Base-by-base conservation (phyloP, 371 early-diverging fungal genomes). In the Mucor piriformis region DNA sequence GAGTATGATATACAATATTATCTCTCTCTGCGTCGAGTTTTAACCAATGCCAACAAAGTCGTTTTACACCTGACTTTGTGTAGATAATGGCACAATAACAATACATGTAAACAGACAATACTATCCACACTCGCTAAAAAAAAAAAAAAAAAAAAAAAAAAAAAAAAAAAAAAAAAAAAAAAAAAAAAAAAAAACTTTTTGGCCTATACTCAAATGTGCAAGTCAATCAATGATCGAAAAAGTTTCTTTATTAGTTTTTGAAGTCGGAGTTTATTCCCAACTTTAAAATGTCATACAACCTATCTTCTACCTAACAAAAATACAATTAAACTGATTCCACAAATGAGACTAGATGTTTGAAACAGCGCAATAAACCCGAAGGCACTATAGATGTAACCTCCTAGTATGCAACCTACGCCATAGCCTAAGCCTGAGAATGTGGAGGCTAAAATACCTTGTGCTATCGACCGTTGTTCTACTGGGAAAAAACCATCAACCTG, bases 401-500 rank as follows among this genome's bases (percentile, higher is more conserved):
- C 77, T 16, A 71, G 35, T 10, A 76, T 18, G 6, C 69, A 71
- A 1, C 73, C 77, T 1, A 73, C 13, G 7, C 74, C 77, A 38
- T 64, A 70, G 0, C 77, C 74, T 21, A 73, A 43, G 7, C 77
- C 77, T 5, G 62, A 52, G 63, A 70, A 70, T 12, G 71, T 24
- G 7, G 71, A 67, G 23, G 73, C 77, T 13, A 73, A 53, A n/a
- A 73, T 64, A 3, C 77, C 77, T 61, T 76, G 73, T 15, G 77
- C 77, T 10, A 76, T 60, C 10, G 72, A 63, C 6, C 69, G 59
- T 37, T 76, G 77, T 15, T 68, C 68, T 7, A 71, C 65, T 11
- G 73, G 77, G 51, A 76, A 76, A 33, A 73, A 67, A 12, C 57
- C 33, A 42, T 76, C 77, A 7, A 76, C 66, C 53, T 76, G 73